Evolutionary conservation across 345 rosid genomes (phyloP).

Genomic region (Tarenaya hassleriana): DNA sequence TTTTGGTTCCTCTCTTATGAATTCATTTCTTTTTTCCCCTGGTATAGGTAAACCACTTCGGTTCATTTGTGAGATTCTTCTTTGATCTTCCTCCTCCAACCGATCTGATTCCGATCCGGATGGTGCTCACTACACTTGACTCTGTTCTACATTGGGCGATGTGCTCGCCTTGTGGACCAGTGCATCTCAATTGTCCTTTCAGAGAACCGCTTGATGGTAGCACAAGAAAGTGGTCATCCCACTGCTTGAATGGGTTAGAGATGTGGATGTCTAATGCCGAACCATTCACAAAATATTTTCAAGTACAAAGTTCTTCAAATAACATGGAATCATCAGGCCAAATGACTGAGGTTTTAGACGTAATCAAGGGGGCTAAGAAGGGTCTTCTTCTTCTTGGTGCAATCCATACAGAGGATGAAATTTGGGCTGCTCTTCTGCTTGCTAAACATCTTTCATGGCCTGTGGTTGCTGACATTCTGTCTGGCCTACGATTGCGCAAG

Average conservation of each 20-base stretch:
- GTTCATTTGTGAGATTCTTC: conserved; percentile 87
- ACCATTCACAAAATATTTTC: conserved; percentile 78
- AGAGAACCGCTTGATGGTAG: conserved; percentile 79
- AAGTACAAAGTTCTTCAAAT: conserved; percentile 37
- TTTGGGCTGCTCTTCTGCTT: conserved; percentile 82
- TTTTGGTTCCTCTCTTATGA: not conserved
- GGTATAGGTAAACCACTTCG: conserved; percentile 77
- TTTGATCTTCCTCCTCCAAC: conserved; percentile 82
- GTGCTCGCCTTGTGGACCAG: conserved; percentile 70
- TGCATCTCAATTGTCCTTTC: conserved; percentile 89
- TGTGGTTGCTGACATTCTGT: conserved; percentile 79
- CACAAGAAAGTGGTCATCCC: conserved; percentile 46
- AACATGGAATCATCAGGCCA: conserved; percentile 23
- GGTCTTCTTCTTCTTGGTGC: conserved; percentile 75
- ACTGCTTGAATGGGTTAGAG: conserved; percentile 78
- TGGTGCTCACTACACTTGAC: conserved; percentile 84
- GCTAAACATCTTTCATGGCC: conserved; percentile 87
- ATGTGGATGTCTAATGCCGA: conserved; percentile 60
- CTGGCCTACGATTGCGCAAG: conserved; percentile 86
- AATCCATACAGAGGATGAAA: conserved; percentile 70
- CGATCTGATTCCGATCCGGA: conserved; percentile 66
- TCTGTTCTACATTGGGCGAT: conserved; percentile 83
- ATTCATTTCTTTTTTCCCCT: conserved; percentile 11
- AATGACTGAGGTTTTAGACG: conserved; percentile 49
- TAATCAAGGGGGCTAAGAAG: conserved; percentile 43